A percentile compares a stretch with the other conserved stretches of the same genome.
phyloP scores from a whole-genome alignment of 495 filamentous ascomycete species.

The Glonium stellatum region DNA sequence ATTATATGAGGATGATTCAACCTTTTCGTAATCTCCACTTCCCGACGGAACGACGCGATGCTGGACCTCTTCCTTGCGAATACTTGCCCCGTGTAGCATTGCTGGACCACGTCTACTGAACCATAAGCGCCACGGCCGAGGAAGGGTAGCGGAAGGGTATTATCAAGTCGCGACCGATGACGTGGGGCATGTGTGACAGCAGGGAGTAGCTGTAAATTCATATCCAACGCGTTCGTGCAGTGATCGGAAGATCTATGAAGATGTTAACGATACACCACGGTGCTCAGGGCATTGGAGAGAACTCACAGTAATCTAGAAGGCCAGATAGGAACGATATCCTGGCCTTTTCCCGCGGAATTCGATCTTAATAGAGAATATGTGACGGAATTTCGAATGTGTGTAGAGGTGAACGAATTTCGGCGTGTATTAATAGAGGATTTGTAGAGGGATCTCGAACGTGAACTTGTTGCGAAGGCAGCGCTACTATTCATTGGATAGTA shows the following conservation, averaged over 20 bases:
- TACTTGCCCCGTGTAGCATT: slow-evolving; percentile 6
- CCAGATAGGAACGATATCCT: neutral
- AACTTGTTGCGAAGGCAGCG: neutral
- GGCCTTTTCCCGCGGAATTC: neutral
- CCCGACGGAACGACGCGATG: neutral
- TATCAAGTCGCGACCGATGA: neutral
- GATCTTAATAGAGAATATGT: neutral
- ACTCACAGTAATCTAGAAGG: neutral
- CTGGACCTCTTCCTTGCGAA: slow-evolving; percentile 13
- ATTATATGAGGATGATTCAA: slow-evolving; percentile 21
- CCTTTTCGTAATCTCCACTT: slow-evolving; percentile 14
- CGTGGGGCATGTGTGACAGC: neutral
- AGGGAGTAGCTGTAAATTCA: neutral
- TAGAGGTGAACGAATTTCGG: too few species aligned
- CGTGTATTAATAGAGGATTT: too few species aligned
- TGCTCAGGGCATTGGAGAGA: too few species aligned
- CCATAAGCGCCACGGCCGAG: slow-evolving; percentile 20
- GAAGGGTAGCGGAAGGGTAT: neutral
- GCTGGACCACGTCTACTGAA: slow-evolving; percentile 15
- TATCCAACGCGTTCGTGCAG: neutral
- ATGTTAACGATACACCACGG: too few species aligned
- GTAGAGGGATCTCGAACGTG: neutral
- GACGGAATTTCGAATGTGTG: neutral
- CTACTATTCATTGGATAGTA: neutral
- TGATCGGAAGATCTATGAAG: too few species aligned